These are phyloP conservation scores for Colletotrichum godetiae DNA, from an alignment of 2,329 filamentous ascomycete species.

Conservation along the genomic window DNA sequence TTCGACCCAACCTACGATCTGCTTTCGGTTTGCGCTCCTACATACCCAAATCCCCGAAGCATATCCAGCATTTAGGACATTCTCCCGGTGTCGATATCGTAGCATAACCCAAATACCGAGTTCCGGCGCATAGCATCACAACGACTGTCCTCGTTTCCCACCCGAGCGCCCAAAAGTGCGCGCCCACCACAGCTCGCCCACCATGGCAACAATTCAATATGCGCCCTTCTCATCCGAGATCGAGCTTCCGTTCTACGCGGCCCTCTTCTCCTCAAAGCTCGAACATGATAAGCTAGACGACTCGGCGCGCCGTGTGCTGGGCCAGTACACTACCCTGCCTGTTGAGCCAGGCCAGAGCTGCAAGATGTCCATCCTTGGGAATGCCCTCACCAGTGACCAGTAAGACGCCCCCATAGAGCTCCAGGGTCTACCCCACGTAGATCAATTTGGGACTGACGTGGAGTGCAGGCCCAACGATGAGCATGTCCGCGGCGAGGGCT, in stretches of 20 bases:
- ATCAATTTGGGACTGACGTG: constrained; percentile 43
- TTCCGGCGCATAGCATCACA: neutral
- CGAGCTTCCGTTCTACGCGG: constrained; percentile 93
- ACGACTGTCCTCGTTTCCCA: neutral
- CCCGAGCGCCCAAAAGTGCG: neutral
- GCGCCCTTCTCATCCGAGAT: constrained; percentile 94
- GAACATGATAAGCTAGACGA: constrained; percentile 98
- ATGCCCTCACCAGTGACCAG: constrained; percentile 85
- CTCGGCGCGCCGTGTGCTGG: constrained; percentile 86
- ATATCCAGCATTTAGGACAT: neutral
- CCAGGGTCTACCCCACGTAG: constrained; percentile 28
- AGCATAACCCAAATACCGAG: neutral
- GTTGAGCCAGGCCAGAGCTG: constrained; percentile 81
- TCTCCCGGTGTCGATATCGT: neutral
- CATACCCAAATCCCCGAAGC: neutral
- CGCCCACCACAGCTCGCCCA: constrained; percentile 37
- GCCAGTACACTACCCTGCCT: constrained; percentile 86
- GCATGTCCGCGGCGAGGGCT: constrained; percentile 87
- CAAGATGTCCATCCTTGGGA: constrained; percentile 90
- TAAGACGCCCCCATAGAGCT: constrained; percentile 56
- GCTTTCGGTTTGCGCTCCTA: neutral
- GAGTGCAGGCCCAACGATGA: constrained; percentile 71
- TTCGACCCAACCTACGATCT: neutral
- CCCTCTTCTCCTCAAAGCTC: constrained; percentile 92
- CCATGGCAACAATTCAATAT: constrained; percentile 73